These are phyloP conservation scores for Exophiala oligosperma DNA, from an alignment of 2,329 filamentous ascomycete genomes.

Conservation along the genomic window DNA sequence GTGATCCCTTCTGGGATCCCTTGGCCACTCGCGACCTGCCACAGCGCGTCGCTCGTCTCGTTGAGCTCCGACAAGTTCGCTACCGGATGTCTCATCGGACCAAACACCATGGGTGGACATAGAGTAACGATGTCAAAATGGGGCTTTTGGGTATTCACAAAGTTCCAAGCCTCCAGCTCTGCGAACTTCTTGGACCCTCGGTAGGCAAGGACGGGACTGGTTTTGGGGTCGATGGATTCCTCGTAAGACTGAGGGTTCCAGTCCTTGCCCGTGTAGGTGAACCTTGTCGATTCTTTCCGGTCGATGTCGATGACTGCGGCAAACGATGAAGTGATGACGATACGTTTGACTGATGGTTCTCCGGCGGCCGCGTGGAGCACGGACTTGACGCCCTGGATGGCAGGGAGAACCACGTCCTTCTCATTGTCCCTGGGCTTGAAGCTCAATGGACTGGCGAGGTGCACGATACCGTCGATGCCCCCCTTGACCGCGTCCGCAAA, in stretches of 20 bases:
- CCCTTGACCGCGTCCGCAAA: slow-evolving; percentile 65
- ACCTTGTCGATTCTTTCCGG: slow-evolving; percentile 28
- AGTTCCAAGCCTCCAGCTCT: slow-evolving; percentile 54
- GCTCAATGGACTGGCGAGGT: slow-evolving; percentile 73
- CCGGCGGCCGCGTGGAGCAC: slow-evolving; percentile 62
- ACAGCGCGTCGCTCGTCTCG: slow-evolving; percentile 43
- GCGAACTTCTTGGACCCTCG: slow-evolving; percentile 62
- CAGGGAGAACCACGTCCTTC: slow-evolving; percentile 59
- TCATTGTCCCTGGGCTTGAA: slow-evolving; percentile 69
- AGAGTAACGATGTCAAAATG: slow-evolving; percentile 47
- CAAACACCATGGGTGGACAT: slow-evolving; percentile 49
- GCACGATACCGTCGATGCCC: slow-evolving; percentile 70
- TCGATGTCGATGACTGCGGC: slow-evolving; percentile 61
- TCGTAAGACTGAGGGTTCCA: slow-evolving; percentile 48
- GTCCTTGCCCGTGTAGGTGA: slow-evolving; percentile 37
- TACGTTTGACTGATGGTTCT: slow-evolving; percentile 65
- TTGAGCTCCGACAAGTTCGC: slow-evolving; percentile 39
- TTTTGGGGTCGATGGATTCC: slow-evolving; percentile 35
- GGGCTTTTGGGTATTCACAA: slow-evolving; percentile 38
- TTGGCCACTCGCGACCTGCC: slow-evolving; percentile 33
- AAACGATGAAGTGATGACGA: slow-evolving; percentile 71
- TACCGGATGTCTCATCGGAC: slow-evolving; percentile 45
- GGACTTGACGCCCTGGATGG: slow-evolving; percentile 62
- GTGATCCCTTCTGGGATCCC: slow-evolving; percentile 50
- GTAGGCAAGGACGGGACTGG: slow-evolving; percentile 37